Base-by-base conservation (phyloP, 1,284 basidiomycete species). In the Veloporphyrellus conicus region DNA sequence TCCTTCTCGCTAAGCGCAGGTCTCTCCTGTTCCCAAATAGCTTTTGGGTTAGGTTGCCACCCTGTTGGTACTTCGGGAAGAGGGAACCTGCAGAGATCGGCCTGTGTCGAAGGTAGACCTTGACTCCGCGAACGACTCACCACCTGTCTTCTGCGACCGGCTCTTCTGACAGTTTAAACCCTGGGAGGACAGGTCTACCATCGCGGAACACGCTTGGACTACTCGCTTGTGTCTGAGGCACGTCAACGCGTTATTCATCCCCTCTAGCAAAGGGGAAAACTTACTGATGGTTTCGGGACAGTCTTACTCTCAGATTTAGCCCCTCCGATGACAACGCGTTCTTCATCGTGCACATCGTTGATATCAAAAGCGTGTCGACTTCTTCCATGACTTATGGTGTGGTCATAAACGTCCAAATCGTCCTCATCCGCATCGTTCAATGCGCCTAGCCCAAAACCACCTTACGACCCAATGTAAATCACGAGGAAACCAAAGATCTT, bases 391-490 rank as follows among this genome's bases (percentile, higher is more conserved):
- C 64, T 52, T 32, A 57, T 34, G 35, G 67, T 47, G 37, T 68
- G 68, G 56, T 89, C 86, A 59, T 95, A 95, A 1, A 93, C 76
- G 58, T 93, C 91, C 22, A 92, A 56, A 58, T 95, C 91, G 59
- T 94, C 92, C 45, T 94, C 90, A 38, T 93, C 91, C 0, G 86
- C 87, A 47, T 90, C 87, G 59, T 93, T 92, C 35, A 90, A 67
- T 1, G 85, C 89, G n/a, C 89, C 89, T 5, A 93, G 71, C 22
- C 90, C 90, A 59, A 92, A 92, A 0, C 88, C 88, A 59, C 82
- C 87, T 88, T 41, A 42, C 12, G 29, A 44, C 23, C 47, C 31
- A 18, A 35, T n/a, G 16, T 53, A 22, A 52, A 50, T 9, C 38
- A 23, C 14, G 4, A 38, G 19, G 9, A 16, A 23, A 20, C 19